Evolutionary conservation across 768 basidiomycete species (phyloP), one percentile per base, ranked within the genome.

Genomic region (Hypholoma fasciculare): DNA sequence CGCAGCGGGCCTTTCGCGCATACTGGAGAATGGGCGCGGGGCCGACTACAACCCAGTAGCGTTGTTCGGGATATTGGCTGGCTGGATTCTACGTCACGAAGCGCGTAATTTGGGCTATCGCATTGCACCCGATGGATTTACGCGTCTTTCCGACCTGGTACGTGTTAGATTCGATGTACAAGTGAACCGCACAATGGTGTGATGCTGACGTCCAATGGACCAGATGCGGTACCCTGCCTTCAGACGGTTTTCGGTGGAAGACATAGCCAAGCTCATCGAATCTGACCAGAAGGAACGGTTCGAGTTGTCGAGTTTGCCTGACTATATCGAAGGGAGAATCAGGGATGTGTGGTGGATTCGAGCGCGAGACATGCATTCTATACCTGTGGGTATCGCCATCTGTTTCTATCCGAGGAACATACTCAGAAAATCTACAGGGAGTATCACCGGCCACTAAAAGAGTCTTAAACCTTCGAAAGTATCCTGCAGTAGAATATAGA

Each of bases 121-220:
- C 38, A 55, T 70, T 12, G 43, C 61, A 20, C 69, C 83, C 13
- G 94, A 95, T 57, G 94, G 94, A 1, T 95, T 85, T 68, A 83
- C 89, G 23, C 81, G 80, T 50, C 82, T 94, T 7, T 69, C 77
- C 13, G 89, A 92, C 48, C 73, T 94, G 56, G 93, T 94, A 66
- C 63, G 89, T 76, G 48, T 39, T 23, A 9, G 1, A 23, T 48
- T 34, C n/a, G 12, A 7, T 19, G 43, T 17, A 40, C 34, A 44
- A 59, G n/a, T 34, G 7, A 7, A 34, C 2, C 30, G 30, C 9
- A 34, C 30, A 34, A 34, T 9, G 30, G 7, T 34, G 39, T 23
- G 13, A 39, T 30, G 20, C n/a, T 14, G 34, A 58, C 54, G 49
- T 9, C 16, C 30, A n/a, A 44, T 19, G 17, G 7, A 17, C 4